These are phyloP conservation scores for Colletotrichum costaricense DNA, from an alignment of 2,329 filamentous ascomycete species.

Conservation along the genomic window DNA sequence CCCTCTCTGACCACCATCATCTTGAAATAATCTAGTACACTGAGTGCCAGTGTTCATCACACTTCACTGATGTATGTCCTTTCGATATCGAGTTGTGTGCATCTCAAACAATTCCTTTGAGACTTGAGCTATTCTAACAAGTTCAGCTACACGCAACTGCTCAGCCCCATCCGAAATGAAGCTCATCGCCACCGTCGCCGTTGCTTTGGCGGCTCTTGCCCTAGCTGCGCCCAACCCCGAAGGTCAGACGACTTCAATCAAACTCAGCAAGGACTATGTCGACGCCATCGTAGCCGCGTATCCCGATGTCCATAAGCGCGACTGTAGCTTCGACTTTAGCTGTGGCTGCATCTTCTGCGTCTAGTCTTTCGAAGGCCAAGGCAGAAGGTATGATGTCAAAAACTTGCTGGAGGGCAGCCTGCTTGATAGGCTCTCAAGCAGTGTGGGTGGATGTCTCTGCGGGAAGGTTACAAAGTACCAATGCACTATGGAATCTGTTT, in stretches of 20 bases:
- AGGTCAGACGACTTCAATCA: background rate
- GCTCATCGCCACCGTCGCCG: background rate
- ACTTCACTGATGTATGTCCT: no score
- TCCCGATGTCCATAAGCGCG: background rate
- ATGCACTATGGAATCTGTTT: no score
- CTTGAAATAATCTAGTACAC: no score
- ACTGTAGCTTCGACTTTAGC: constrained; percentile 8
- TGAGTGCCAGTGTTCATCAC: no score
- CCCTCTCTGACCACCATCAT: no score
- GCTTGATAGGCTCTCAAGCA: no score
- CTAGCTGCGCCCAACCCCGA: background rate
- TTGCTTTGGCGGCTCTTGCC: background rate
- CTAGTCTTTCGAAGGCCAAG: background rate
- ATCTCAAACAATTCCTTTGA: no score
- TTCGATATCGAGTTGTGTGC: no score
- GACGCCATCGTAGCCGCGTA: constrained; percentile 6
- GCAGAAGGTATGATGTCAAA: background rate
- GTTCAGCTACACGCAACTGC: background rate
- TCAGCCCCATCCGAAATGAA: background rate
- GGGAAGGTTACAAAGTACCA: no score
- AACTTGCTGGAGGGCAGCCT: background rate
- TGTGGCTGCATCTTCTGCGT: constrained; percentile 11
- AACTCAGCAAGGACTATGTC: background rate
- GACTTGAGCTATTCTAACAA: background rate
- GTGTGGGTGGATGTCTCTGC: no score